phyloP scores from a whole-genome alignment of 352 stramenopile genomes.

The Phytophthora pinifolia region DNA sequence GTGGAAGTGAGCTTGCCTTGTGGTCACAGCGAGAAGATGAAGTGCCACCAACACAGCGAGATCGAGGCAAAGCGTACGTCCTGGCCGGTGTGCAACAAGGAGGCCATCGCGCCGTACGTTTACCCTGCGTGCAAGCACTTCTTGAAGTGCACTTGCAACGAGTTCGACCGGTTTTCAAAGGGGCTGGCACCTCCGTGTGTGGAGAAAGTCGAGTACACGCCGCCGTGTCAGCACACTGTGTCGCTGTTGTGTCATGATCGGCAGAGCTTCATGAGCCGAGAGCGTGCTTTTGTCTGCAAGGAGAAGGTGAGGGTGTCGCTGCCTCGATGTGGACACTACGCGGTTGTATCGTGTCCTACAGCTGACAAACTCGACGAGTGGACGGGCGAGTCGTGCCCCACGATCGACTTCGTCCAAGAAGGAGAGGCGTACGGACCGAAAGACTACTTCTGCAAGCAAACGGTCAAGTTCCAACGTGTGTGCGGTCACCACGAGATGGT shows the following conservation, averaged over 20 bases:
- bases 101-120: slow-evolving; percentile 60
- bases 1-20: slow-evolving; percentile 70
- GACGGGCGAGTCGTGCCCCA: slow-evolving; percentile 37
- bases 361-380: slow-evolving; percentile 49
- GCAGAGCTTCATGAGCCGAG: slow-evolving; percentile 28
- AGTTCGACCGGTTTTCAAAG: slow-evolving; percentile 57
- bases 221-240: slow-evolving; percentile 64
- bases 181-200: slow-evolving; percentile 45
- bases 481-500: slow-evolving; percentile 63
- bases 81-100: slow-evolving; percentile 61
- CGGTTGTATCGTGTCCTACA: slow-evolving; percentile 45
- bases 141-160: slow-evolving; percentile 57
- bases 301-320: slow-evolving; percentile 52
- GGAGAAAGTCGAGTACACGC: slow-evolving; percentile 61
- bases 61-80: slow-evolving; percentile 30
- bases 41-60: slow-evolving; percentile 45
- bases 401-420: slow-evolving; percentile 55
- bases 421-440: slow-evolving; percentile 59
- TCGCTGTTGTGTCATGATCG: slow-evolving; percentile 62
- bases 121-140: slow-evolving; percentile 76
- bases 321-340: slow-evolving; percentile 70
- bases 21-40: slow-evolving; percentile 53
- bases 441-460: slow-evolving; percentile 65
- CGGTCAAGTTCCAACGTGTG: slow-evolving; percentile 55
- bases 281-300: slow-evolving; percentile 47